Evolutionary conservation across 257 asterid species (phyloP).

Genomic region (Vinca minor): DNA sequence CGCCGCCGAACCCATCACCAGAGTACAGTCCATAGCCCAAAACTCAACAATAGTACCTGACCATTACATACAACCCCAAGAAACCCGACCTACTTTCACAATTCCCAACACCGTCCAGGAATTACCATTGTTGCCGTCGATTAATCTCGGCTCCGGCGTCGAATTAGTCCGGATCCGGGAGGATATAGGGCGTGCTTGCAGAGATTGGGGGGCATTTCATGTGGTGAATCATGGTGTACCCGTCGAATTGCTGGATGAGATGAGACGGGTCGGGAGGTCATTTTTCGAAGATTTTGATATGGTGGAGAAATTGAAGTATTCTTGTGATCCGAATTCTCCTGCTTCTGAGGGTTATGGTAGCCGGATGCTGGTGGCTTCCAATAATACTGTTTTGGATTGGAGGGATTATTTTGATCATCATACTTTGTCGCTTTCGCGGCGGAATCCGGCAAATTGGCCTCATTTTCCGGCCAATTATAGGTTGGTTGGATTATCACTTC

Average conservation of each 20-base stretch:
- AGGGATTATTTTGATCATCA: slow-evolving; percentile 91
- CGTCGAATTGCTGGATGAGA: slow-evolving; percentile 38
- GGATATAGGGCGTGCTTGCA: slow-evolving; percentile 45
- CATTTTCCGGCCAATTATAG: slow-evolving; percentile 59
- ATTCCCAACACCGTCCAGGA: not conserved
- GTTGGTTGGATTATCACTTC: slow-evolving; percentile 18
- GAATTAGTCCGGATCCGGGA: slow-evolving; percentile 9
- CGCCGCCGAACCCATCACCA: slow-evolving; percentile 15
- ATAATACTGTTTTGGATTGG: slow-evolving; percentile 84
- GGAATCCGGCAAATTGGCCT: slow-evolving; percentile 71
- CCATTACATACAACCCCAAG: slow-evolving; percentile 60
- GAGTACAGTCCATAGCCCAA: slow-evolving; percentile 62
- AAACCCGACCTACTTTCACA: slow-evolving; percentile 32
- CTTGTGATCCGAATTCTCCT: slow-evolving; percentile 54
- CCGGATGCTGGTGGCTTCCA: slow-evolving; percentile 62
- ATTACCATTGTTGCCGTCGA: slow-evolving; percentile 28
- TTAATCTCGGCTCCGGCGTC: slow-evolving; percentile 33
- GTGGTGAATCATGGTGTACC: slow-evolving; percentile 65
- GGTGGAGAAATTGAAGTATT: slow-evolving; percentile 53
- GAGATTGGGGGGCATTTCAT: slow-evolving; percentile 89
- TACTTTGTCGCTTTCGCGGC: slow-evolving; percentile 61
- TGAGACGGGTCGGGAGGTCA: slow-evolving; percentile 42
- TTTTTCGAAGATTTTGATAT: slow-evolving; percentile 59
- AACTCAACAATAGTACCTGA: slow-evolving; percentile 48
- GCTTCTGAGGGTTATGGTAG: slow-evolving; percentile 96